Evolutionary conservation across 1,284 basidiomycete species (phyloP), one percentile per base, ranked within the genome.

Genomic region (Cryptococcus hybrid): DNA sequence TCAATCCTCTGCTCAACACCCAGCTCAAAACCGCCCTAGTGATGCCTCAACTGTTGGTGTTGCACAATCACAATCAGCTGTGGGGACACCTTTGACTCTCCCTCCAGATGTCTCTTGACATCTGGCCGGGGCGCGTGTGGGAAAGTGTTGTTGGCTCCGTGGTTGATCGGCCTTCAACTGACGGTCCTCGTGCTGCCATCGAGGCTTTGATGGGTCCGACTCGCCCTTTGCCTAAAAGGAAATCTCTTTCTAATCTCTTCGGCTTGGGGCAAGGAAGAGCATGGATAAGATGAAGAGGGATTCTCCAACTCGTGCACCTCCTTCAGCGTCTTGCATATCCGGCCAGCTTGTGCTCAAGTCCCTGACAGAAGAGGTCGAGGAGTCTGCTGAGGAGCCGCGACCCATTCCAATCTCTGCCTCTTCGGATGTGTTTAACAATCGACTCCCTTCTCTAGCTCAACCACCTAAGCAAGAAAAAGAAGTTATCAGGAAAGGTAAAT

Each of bases 211-310:
- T 64, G 52, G 58, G 50, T 34, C 58, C 51, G 12, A 51, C 50
- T 24, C 52, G 52, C 12, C n/a, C n/a, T 18, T 47, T 76, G 1
- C 75, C 73, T 0, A 74, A 71, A 59, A 52, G 75, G 18, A 74
- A 75, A 55, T 69, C 66, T 45, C 60, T 77, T 5, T 65, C 59
- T 5, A 73, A 70, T 2, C 57, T 77, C 1, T 76, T 76, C 55
- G 70, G 68, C 8, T 36, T 67, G 1, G 37, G 8, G 45, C 69
- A 48, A 68, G 65, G 61, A 61, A 57, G 39, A 64, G 60, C 37
- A n/a, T 59, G 9, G 66, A 65, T 39, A 61, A 58, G 51, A 44
- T 67, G 40, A 60, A 54, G 8, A 18, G 18, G 18, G 18, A 18
- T 12, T 60, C 60, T 2, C 56, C 54, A 9, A 34, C 50, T 5